Percentiles rank a stretch among this genome's conserved stretches.
Evolutionary conservation across 495 filamentous ascomycete genomes (phyloP).

Genomic region (Lepidopterella palustris): DNA sequence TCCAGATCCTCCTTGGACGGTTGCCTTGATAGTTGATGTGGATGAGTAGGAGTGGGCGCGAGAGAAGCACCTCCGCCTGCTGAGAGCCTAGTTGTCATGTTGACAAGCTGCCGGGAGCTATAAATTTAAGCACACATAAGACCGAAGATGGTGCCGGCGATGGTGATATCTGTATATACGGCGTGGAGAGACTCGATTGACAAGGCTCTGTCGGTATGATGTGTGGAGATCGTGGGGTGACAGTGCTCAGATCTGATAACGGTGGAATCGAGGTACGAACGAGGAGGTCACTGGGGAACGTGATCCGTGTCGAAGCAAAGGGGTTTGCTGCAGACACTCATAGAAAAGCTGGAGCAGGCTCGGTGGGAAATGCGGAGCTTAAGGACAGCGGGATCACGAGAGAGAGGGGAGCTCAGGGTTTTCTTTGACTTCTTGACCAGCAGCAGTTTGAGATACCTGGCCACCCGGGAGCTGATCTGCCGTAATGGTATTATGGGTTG

Average conservation of each 20-base stretch:
- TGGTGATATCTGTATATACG: too few relatives aligned
- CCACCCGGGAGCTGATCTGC: too few relatives aligned
- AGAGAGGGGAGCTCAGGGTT: background rate
- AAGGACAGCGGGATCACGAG: too few relatives aligned
- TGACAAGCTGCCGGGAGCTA: background rate
- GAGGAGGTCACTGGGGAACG: background rate
- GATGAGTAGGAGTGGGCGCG: conserved; percentile 25
- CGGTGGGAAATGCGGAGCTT: too few relatives aligned
- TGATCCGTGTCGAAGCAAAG: too few relatives aligned
- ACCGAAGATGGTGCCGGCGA: background rate
- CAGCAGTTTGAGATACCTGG: too few relatives aligned
- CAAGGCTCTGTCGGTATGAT: background rate
- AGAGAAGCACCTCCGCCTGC: conserved; percentile 24
- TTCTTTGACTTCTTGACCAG: too few relatives aligned
- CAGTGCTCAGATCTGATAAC: background rate
- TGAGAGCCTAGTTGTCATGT: conserved; percentile 11
- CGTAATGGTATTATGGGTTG: too few relatives aligned
- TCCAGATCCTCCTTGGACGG: conserved; percentile 27
- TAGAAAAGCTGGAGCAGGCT: too few relatives aligned
- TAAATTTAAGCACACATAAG: background rate
- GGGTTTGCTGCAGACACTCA: too few relatives aligned
- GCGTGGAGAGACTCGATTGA: background rate
- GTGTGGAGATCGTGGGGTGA: background rate
- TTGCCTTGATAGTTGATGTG: conserved; percentile 25
- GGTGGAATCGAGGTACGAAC: background rate